Conservation (phyloP, 495 filamentous ascomycete species). For the Darksidea phi region DNA sequence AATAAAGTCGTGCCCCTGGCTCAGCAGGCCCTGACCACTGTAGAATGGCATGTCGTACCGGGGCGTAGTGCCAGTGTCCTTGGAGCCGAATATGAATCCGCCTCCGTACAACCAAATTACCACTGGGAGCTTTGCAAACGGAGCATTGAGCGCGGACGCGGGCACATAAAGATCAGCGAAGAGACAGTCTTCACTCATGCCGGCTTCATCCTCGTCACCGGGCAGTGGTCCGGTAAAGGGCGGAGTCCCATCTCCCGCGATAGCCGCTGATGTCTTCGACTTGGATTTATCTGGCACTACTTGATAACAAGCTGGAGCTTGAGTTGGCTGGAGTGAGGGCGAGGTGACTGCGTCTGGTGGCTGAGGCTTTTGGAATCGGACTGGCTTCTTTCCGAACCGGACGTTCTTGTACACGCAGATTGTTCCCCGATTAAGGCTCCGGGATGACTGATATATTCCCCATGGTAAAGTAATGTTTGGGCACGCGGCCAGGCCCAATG, state of each 20-base stretch:
- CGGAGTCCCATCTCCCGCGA: not conserved
- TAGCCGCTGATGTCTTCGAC: slow-evolving; percentile 1
- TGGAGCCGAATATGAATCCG: slow-evolving; percentile 38
- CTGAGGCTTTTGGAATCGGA: not conserved
- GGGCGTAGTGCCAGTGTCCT: slow-evolving; percentile 11
- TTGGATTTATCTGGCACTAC: not conserved
- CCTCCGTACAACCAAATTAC: slow-evolving; percentile 43
- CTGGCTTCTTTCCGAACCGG: slow-evolving; percentile 5
- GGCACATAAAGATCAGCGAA: slow-evolving; percentile 51
- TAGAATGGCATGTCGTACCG: slow-evolving; percentile 12
- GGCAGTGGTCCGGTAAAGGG: slow-evolving; percentile 5
- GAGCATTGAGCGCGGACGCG: slow-evolving; percentile 29
- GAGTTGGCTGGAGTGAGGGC: not conserved
- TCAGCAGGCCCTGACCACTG: slow-evolving; percentile 29
- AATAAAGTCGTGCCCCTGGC: slow-evolving; percentile 31
- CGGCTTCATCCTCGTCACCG: slow-evolving; percentile 46
- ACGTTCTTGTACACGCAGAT: slow-evolving; percentile 1
- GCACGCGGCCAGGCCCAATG: not conserved
- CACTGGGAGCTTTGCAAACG: slow-evolving; percentile 31
- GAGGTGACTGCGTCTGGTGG: not conserved
- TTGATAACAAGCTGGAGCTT: slow-evolving; percentile 4
- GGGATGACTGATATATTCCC: not conserved
- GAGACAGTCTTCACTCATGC: slow-evolving; percentile 52
- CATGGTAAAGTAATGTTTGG: not conserved
- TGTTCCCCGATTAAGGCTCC: not conserved